phyloP scores from a whole-genome alignment of 176 grass and related monocot genomes.

The Rhynchospora tenuis region DNA sequence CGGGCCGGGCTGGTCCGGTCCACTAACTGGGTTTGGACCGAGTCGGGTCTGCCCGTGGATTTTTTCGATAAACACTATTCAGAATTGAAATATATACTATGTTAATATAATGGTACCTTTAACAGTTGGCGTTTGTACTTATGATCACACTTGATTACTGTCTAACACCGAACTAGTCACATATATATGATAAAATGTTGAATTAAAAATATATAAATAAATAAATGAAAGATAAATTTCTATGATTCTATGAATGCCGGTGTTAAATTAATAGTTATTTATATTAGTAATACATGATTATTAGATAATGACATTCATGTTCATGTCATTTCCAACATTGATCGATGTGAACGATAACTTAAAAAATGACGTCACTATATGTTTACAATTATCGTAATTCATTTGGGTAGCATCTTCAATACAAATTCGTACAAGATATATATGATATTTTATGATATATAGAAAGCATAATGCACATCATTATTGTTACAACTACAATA shows the following conservation, averaged over 20 bases:
- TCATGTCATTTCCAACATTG: neutral
- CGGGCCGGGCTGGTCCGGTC: no score
- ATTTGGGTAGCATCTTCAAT: neutral
- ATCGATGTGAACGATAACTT: neutral
- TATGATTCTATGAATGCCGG: neutral
- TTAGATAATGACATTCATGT: neutral
- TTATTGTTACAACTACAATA: neutral
- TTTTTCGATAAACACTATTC: no score
- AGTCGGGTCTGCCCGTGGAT: no score
- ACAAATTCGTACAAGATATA: neutral
- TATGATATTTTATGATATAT: neutral
- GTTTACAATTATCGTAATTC: neutral
- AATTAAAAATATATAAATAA: neutral
- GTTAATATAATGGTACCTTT: no score
- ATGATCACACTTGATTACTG: neutral
- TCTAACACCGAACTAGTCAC: neutral
- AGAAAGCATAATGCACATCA: neutral
- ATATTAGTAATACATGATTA: neutral
- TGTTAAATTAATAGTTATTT: neutral
- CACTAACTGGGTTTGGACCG: no score
- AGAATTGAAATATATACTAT: no score
- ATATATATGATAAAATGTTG: neutral
- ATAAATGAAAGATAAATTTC: neutral
- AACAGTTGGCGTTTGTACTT: no score
- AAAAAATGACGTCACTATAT: neutral